Evolutionary conservation across 495 filamentous ascomycete genomes (phyloP).

Genomic region (Rhypophila decipiens): DNA sequence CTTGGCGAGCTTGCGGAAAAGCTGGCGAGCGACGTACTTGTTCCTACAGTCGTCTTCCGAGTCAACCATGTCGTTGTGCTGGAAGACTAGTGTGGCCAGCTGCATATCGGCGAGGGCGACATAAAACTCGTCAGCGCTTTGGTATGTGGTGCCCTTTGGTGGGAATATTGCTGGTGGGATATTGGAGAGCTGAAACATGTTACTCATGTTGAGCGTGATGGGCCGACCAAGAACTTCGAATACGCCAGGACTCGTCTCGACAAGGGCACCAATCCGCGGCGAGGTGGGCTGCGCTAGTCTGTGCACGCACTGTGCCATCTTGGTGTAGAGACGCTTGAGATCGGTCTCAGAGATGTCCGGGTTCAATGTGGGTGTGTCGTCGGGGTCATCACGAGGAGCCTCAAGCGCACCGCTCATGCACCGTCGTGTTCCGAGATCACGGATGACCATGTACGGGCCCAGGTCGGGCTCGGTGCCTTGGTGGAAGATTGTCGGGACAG

Average conservation of each 20-base stretch:
- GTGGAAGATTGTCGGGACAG: background rate
- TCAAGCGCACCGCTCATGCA: constrained; percentile 23
- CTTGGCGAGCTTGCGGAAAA: constrained; percentile 25
- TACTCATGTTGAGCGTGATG: constrained; percentile 24
- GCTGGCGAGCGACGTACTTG: constrained; percentile 27
- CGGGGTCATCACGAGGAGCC: background rate
- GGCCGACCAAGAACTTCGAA: constrained; percentile 16
- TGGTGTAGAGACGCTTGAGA: constrained; percentile 23
- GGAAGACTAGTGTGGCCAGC: constrained; percentile 28
- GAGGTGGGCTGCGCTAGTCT: constrained; percentile 13
- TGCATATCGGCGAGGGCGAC: constrained; percentile 33
- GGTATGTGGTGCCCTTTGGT: constrained; percentile 24
- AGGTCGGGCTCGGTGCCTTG: background rate
- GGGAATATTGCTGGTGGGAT: constrained; percentile 17
- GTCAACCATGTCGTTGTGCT: constrained; percentile 32
- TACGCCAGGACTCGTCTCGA: background rate
- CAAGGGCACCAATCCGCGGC: background rate
- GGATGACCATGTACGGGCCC: constrained; percentile 43
- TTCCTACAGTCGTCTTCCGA: constrained; percentile 27
- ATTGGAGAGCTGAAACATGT: constrained; percentile 18
- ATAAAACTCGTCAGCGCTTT: constrained; percentile 31
- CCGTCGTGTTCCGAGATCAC: constrained; percentile 30
- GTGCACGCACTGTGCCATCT: constrained; percentile 27
- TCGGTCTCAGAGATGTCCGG: constrained; percentile 20
- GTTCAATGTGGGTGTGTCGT: constrained; percentile 20